Base-by-base conservation (phyloP, 1,284 basidiomycete genomes). In the Papiliotrema flavescens region DNA sequence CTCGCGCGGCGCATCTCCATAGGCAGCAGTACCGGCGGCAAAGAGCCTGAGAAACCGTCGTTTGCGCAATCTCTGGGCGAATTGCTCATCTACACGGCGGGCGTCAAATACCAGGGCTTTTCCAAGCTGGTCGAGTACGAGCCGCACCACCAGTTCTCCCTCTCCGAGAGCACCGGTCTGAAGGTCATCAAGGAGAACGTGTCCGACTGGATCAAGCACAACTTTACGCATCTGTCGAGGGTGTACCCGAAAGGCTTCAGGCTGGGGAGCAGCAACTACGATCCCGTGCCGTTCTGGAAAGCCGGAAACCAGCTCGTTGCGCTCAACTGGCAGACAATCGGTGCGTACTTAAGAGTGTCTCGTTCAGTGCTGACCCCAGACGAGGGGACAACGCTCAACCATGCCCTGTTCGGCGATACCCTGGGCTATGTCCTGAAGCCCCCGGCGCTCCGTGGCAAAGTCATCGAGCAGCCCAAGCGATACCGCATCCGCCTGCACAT, bases 311-410 rank as follows among this genome's bases (percentile, higher is more conserved):
- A 98, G 75, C 76, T 98, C n/a, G 93, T 96, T 0, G 92, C 96
- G 6, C 82, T 98, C 58, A 99, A 99, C 74, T 98, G 93, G 90
- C 96, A 99, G 76, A 98, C 93, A 0, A 87, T 87, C 63, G 91
- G 90, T 91, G 63, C 53, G 83, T 75, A 5, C 3, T 11, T 17
- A 36, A 36, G 11, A 36, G n/a, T 34, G 9, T 32, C 40, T 42
- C n/a, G 9, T 39, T 22, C 20, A 23, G 23, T 53, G n/a, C 48
- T 53, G 24, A 57, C 15, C 6, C 2, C 67, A 90, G 90, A 95
- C 73, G 69, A 89, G 49, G 90, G 89, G 8, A 89, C 88, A 67
- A 87, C 88, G 79, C 87, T 96, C 70, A 98, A 97, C 67, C 85
- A 89, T 64, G 89, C 93, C 9, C 90, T 98, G 88, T 99, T 99